phyloP scores from a whole-genome alignment of 331 rosid genomes.

The Ulmus americana region DNA sequence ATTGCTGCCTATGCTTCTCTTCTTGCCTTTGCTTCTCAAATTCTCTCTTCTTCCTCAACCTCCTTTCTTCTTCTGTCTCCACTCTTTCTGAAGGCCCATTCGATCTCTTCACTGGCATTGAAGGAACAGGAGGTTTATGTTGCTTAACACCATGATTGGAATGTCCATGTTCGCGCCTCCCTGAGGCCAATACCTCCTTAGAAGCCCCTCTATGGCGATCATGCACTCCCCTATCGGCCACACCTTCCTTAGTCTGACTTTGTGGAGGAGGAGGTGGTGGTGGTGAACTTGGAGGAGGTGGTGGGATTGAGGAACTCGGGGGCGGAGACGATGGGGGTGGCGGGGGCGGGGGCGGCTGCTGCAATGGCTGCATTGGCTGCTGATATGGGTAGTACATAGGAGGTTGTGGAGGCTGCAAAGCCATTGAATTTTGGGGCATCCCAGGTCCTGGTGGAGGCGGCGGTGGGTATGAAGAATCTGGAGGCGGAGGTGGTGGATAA shows the following conservation, averaged over 20 bases:
- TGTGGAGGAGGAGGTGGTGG: conserved; percentile 52
- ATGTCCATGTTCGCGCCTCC: conserved; percentile 56
- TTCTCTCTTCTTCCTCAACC: conserved; percentile 76
- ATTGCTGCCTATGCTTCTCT: conserved; percentile 77
- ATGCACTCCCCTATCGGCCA: conserved; percentile 35
- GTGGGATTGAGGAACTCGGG: conserved; percentile 55
- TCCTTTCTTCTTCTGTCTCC: conserved; percentile 84
- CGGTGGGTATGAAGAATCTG: conserved; percentile 63
- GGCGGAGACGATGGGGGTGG: conserved; percentile 60
- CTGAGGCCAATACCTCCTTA: conserved; percentile 46
- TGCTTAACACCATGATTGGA: conserved; percentile 49
- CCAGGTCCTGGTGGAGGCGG: conserved; percentile 57
- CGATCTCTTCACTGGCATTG: conserved; percentile 37
- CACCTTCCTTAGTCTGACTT: conserved; percentile 32
- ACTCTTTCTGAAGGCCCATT: conserved; percentile 52
- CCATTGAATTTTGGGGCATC: conserved; percentile 31
- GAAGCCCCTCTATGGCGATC: conserved; percentile 43
- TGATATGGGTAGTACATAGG: conserved; percentile 43
- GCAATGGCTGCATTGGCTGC: conserved; percentile 40
- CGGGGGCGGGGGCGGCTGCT: conserved; percentile 43
- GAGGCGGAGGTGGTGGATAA: conserved; percentile 61
- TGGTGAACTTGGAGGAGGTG: conserved; percentile 59
- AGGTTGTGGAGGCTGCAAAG: conserved; percentile 50
- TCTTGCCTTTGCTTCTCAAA: conserved; percentile 81
- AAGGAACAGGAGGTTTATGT: conserved; percentile 52